Base-by-base conservation (phyloP, 2,329 filamentous ascomycete genomes). In the Trichophyton schoenleinii region DNA sequence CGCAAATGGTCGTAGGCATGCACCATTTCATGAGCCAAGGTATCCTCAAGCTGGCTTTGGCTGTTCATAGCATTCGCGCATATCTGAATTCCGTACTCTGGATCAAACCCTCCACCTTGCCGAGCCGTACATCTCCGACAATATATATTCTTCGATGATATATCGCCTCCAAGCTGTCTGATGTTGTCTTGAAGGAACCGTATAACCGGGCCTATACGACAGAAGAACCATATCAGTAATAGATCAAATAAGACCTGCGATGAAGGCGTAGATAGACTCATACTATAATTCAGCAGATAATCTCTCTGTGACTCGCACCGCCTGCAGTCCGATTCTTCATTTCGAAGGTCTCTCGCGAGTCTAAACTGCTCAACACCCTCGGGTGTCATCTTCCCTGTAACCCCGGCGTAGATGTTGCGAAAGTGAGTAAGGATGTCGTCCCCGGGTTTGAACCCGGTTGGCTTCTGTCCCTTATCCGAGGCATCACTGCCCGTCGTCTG, bases 21-120 rank as follows among this genome's bases (percentile, higher is more conserved):
- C 60, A 99, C 88, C 90, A 99, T 95, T 78, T 99, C 94, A 74
- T 99, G 94, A 31, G 91, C 87, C 70, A 99, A 79, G 9, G 91
- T 96, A 73, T 99, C 94, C 77, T 99, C 94, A 67, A 96, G 74
- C 71, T 96, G 90, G 36, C 86, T 85, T 62, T 85, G 79, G 70
- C 90, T 85, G 63, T 87, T 80, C 71, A 97, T 83, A 75, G 94
- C 87, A 75, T 99, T 99, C 59, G 94, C 90, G 75, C 94, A 99
- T 22, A 99, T 80, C 70, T 95, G 72, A 65, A 99, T 96, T 42
- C 94, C 94, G 71, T 91, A 88, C 58, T 87, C 81, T 0, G 91
- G 86, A 72, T 87, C 87, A 72, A 97, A 97, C 0, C 94, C 94
- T 28, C 92, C 94, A 38, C 82, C 82, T 71, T 87, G 85, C 57